Percentiles rank a stretch among this genome's conserved stretches.
These are phyloP conservation scores for Pseudogymnoascus sp. DNA, from an alignment of 2,329 filamentous ascomycete species.

Conservation along the genomic window DNA sequence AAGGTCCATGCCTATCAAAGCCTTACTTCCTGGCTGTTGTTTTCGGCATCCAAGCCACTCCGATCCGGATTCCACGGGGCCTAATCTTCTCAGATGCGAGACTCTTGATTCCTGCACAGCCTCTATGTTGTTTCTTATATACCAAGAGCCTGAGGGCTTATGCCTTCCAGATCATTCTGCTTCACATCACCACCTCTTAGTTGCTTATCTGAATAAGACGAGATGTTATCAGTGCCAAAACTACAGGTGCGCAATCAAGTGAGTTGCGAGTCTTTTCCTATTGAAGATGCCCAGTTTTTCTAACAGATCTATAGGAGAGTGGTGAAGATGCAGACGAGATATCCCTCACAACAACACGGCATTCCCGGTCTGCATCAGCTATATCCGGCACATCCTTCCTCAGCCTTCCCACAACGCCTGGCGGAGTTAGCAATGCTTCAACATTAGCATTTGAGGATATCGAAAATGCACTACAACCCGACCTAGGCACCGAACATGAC, in stretches of 20 bases:
- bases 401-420: not conserved
- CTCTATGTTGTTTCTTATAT: not conserved
- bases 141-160: not conserved
- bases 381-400: constrained; percentile 3
- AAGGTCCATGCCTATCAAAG: not conserved
- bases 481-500: constrained; percentile 42
- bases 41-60: not conserved
- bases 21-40: not conserved
- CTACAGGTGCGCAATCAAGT: not conserved
- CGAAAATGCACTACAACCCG: constrained; percentile 40
- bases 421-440: not conserved
- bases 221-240: not conserved
- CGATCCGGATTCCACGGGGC: not conserved
- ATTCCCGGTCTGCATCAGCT: not conserved
- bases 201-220: not conserved
- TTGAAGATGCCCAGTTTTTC: not conserved
- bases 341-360: not conserved
- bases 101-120: not conserved
- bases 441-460: not conserved
- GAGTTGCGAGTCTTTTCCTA: not conserved
- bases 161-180: not conserved
- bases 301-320: not conserved
- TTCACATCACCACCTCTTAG: not conserved
- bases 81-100: not conserved
- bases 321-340: not conserved